Base-by-base conservation (phyloP, 176 grass and related monocot species). In the Juncus effusus region DNA sequence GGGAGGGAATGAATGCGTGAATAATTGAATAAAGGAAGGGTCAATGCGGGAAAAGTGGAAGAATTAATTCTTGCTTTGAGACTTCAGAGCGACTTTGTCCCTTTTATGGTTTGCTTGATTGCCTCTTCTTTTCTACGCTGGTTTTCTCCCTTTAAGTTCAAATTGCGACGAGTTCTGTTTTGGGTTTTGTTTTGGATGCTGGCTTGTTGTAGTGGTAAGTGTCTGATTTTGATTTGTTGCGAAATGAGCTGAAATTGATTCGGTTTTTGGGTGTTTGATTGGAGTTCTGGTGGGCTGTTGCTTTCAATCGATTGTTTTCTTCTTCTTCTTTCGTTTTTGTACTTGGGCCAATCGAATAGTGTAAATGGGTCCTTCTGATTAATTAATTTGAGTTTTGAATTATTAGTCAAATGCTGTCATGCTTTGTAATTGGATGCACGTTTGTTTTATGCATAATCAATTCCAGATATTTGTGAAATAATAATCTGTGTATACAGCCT, bases 241-340 rank as follows among this genome's bases (percentile, higher is more conserved):
- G 2, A 10, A 53, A 54, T 51, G 11, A 1, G 3, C 44, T 52
- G 51, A 14, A 6, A 14, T 11, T 53, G 11, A 54, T 68, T 68
- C 16, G 35, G 16, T 54, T 68, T 68, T 54, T 7, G 44, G 11
- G 44, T 10, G 16, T 66, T 10, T 51, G 36, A 47, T 1, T 66
- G 6, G 19, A 69, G 15, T 69, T 69, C 65, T 56, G 65, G 65
- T 69, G 50, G 38, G 45, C 12, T 69, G 65, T 69, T 69, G 38
- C 16, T 69, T 69, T 69, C 65, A 56, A 69, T 54, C 53, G 36
- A 55, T 40, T 36, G 50, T 3, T 37, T 51, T 40, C 37, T 39
- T 13, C 47, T 50, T 65, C 13, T 49, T 42, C 11, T 65, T 16
- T 47, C 2, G 19, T 28, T 28, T 28, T 28, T 28, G 19, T 28